Evolutionary conservation across 306 rosid species (phyloP).

Genomic region (Albizia julibrissin): DNA sequence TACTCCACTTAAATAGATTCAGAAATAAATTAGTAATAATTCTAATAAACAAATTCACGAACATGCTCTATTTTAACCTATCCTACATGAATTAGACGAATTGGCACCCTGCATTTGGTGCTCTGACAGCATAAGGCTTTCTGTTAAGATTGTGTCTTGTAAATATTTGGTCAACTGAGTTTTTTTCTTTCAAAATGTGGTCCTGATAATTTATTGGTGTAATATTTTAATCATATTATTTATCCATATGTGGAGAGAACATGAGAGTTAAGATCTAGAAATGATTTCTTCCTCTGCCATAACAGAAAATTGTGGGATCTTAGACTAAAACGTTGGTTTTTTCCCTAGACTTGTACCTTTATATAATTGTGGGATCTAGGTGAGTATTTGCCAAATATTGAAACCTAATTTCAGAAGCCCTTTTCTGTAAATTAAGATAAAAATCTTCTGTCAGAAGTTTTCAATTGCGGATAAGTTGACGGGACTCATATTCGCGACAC

Average conservation of each 20-base stretch:
- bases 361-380: no score
- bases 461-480: no score
- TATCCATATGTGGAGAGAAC: background rate
- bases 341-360: background rate
- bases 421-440: no score
- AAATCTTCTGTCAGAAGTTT: no score
- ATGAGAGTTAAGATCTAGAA: background rate
- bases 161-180: background rate
- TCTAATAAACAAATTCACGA: background rate
- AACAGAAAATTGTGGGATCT: background rate
- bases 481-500: no score
- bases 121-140: background rate
- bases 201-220: conserved; percentile 4
- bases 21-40: background rate
- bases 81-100: background rate
- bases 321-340: background rate
- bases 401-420: no score
- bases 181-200: background rate
- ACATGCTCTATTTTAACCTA: background rate
- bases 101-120: background rate
- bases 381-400: no score
- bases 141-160: background rate
- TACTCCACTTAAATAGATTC: background rate
- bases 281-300: background rate
- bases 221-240: background rate